Conservation (phyloP, 441 rosid genomes). For the Gossypium trilobum region DNA sequence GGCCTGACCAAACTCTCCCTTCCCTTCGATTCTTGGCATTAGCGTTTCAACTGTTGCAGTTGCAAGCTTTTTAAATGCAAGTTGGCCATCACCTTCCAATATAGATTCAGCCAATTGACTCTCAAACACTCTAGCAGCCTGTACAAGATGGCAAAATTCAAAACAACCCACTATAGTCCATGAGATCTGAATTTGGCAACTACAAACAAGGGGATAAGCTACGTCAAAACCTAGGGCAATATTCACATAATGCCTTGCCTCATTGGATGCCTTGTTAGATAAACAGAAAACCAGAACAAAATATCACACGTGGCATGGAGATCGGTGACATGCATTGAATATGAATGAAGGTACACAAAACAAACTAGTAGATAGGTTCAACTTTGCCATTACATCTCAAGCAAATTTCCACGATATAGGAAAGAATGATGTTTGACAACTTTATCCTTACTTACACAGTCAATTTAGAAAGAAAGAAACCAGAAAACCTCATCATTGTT, state of each 20-base stretch:
- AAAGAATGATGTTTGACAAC: not conserved
- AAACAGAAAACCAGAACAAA: not conserved
- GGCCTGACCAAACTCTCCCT: slow-evolving; percentile 89
- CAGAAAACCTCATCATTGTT: not conserved
- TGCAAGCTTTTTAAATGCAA: slow-evolving; percentile 92
- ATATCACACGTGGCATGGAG: not conserved
- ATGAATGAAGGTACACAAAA: not conserved
- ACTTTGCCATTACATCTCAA: not conserved
- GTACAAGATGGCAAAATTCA: slow-evolving; percentile 11
- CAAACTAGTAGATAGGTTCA: not conserved
- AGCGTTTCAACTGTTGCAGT: slow-evolving; percentile 87
- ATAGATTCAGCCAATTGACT: slow-evolving; percentile 92
- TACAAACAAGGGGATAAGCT: not conserved
- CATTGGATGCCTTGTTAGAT: not conserved
- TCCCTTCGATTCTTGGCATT: slow-evolving; percentile 94
- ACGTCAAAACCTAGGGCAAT: not conserved
- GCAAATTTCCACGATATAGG: not conserved
- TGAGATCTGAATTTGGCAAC: slow-evolving; percentile 4
- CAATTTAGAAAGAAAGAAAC: not conserved
- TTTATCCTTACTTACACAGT: not conserved
- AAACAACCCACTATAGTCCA: slow-evolving; percentile 7
- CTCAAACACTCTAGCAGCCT: slow-evolving; percentile 94
- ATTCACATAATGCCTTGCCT: not conserved
- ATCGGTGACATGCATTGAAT: not conserved
- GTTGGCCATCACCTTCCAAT: slow-evolving; percentile 87